Evolutionary conservation across 2,329 filamentous ascomycete genomes (phyloP), one percentile per base, ranked within the genome.

Genomic region (Pezicula neosporulosa): DNA sequence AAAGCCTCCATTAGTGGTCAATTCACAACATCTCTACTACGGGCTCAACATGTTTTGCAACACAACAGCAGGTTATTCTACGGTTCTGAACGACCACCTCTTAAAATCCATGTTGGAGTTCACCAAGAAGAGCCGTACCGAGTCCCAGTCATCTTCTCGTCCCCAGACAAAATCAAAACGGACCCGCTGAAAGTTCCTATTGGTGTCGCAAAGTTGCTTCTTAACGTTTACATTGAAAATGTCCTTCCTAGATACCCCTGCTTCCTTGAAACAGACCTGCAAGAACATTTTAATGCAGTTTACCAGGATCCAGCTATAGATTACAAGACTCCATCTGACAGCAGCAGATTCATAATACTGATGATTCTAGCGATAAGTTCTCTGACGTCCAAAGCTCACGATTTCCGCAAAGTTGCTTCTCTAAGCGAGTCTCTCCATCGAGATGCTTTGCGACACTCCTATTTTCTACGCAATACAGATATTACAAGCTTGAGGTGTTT

Each of bases 51-150:
- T 24, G 43, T 6, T 28, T 9, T 44, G 19, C 28, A 44, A 33
- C 43, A 61, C 37, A 45, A 48, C 4, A 50, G 51, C 9, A 61
- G 58, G 46, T 51, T 61, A 6, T 55, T 61, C 41, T 61, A 59
- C 35, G 48, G 50, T 15, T 60, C 58, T 24, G 59, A 61, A 46
- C 30, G 57, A 28, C 59, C 58, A 16, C 59, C 59, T 4, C 49
- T 61, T 4, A 61, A 61, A 42, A 59, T 61, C 21, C 52, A 58
- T 6, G 51, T 60, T 16, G 58, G 58, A 6, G 43, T 55, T 7
- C 58, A 60, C 39, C 41, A 57, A 38, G 56, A 60, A 10, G 37
- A 44, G 2, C 49, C 30, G 4, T 46, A 49, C 8, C 41, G 53
- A 41, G 41, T 47, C 13, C 52, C 55, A 33, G 55, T 53, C 18